Percentiles rank a stretch among this genome's conserved stretches.
Conservation (phyloP, 2,329 filamentous ascomycete species). For the Exophiala viscosa region DNA sequence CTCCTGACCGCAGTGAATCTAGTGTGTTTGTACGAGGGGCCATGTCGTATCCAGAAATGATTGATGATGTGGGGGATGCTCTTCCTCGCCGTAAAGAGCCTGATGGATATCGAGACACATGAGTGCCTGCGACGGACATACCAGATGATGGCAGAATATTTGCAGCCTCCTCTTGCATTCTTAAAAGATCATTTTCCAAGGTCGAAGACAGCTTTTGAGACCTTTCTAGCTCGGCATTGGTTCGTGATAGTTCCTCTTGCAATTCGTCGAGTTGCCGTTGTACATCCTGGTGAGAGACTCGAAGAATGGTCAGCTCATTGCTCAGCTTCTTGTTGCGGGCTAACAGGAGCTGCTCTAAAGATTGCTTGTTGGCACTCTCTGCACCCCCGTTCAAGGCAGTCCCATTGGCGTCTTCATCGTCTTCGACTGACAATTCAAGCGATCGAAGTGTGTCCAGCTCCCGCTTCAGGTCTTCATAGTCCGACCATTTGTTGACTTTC, state of each 20-base stretch:
- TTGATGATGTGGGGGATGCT: constrained; percentile 88
- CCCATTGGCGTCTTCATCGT: constrained; percentile 60
- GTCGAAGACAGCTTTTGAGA: constrained; percentile 80
- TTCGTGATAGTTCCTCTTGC: constrained; percentile 76
- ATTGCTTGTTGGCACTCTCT: constrained; percentile 66
- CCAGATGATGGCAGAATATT: constrained; percentile 80
- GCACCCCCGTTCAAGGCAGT: constrained; percentile 46
- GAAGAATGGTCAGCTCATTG: constrained; percentile 86
- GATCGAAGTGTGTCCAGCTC: constrained; percentile 90
- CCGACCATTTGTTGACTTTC: constrained; percentile 83
- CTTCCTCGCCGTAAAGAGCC: constrained; percentile 62
- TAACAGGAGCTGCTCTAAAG: constrained; percentile 83
- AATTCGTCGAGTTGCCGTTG: constrained; percentile 74
- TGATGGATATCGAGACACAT: constrained; percentile 72
- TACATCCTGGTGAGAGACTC: constrained; percentile 90
- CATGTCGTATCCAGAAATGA: constrained; percentile 93
- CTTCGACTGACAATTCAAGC: constrained; percentile 91
- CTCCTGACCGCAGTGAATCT: constrained; percentile 61
- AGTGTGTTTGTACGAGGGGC: constrained; percentile 51
- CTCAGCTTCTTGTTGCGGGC: constrained; percentile 94
- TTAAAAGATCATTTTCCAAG: constrained; percentile 85
- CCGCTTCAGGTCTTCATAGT: constrained; percentile 95
- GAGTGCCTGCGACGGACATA: constrained; percentile 89
- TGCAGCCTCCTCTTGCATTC: constrained; percentile 76
- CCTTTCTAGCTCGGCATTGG: constrained; percentile 81